Percentiles rank a stretch among this genome's conserved stretches.
Evolutionary conservation across 768 basidiomycete species (phyloP).

Genomic region (Pleurotus djamor): DNA sequence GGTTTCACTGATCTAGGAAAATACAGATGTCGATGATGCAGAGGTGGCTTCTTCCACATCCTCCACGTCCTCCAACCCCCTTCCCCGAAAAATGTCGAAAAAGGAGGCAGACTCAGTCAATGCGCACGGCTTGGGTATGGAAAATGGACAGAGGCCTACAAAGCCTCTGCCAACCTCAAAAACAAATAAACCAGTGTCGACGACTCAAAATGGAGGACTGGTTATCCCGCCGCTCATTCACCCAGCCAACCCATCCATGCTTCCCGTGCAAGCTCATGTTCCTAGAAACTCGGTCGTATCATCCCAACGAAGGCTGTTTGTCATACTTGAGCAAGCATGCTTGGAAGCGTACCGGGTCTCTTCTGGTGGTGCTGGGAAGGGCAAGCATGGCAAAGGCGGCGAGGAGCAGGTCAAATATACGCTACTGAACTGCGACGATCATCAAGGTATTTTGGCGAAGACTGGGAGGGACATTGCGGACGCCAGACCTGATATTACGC

Average conservation of each 20-base stretch:
- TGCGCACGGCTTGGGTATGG: constrained; percentile 15
- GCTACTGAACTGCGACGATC: constrained; percentile 96
- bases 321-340: constrained; percentile 92
- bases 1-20: too few species aligned
- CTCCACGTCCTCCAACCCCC: constrained; percentile 15
- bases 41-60: constrained; percentile 5
- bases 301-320: constrained; percentile 72
- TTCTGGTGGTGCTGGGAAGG: constrained; percentile 45
- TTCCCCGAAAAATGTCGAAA: constrained; percentile 14
- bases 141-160: constrained; percentile 48
- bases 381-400: constrained; percentile 53
- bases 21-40: not conserved
- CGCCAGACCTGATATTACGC: constrained; percentile 98
- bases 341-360: constrained; percentile 91
- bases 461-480: constrained; percentile 98
- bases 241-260: constrained; percentile 71
- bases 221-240: constrained; percentile 43
- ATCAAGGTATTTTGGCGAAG: constrained; percentile 97
- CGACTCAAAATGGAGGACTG: constrained; percentile 30
- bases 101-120: constrained; percentile 9
- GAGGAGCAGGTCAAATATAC: constrained; percentile 93
- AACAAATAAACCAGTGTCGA: constrained; percentile 26
- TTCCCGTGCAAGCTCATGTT: constrained; percentile 82
- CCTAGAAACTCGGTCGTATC: constrained; percentile 51
- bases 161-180: constrained; percentile 59